Conservation (phyloP, 2,329 filamentous ascomycete species). For the Penicillium sp. region DNA sequence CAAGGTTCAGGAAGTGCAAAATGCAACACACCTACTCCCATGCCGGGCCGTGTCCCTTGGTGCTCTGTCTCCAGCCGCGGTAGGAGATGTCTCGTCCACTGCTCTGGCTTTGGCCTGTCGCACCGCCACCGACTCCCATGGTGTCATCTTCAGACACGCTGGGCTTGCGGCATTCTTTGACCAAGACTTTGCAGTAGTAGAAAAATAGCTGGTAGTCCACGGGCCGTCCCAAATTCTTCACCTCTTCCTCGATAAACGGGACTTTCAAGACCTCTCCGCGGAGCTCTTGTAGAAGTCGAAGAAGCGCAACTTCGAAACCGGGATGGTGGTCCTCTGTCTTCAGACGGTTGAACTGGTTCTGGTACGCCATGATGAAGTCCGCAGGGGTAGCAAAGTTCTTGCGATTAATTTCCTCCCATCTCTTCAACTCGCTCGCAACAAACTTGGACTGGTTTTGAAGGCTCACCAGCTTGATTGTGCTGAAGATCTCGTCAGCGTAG, state of each 20-base stretch:
- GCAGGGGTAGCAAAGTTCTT: background rate
- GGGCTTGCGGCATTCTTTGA: background rate
- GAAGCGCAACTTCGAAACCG: background rate
- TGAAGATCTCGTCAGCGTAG: conserved; percentile 1
- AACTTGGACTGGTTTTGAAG: background rate
- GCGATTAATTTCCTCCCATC: background rate
- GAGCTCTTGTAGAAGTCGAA: background rate
- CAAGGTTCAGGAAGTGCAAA: background rate
- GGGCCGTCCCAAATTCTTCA: background rate
- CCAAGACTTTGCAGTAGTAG: conserved; percentile 2
- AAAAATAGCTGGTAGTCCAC: conserved; percentile 1
- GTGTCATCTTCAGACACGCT: background rate
- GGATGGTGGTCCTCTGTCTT: background rate
- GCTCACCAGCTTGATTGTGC: background rate
- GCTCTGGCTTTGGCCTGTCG: background rate
- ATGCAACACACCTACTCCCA: background rate
- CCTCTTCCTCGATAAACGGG: background rate
- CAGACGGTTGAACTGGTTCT: conserved; percentile 3
- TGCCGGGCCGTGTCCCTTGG: background rate
- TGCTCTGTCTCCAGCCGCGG: background rate
- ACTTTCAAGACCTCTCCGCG: background rate
- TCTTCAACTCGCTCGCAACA: background rate
- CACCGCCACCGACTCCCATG: background rate
- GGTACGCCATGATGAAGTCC: conserved; percentile 2
- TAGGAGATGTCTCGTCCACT: conserved; percentile 1